phyloP scores from a whole-genome alignment of 805 yeast species.

The Maudiozyma serrabonitensis region DNA sequence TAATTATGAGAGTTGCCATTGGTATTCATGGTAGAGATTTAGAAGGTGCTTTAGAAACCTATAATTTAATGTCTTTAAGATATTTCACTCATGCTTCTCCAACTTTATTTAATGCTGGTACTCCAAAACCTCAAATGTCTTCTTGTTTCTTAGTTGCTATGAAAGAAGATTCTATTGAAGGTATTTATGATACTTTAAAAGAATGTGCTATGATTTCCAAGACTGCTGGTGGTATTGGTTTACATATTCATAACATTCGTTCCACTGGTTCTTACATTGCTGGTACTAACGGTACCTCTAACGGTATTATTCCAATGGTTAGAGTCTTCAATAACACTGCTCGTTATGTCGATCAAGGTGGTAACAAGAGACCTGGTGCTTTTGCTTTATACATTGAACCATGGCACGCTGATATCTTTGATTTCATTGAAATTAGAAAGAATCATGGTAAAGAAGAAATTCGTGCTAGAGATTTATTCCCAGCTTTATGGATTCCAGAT shows the following conservation, averaged over 20 bases:
- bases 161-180: conserved; percentile 93
- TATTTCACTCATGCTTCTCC: conserved; percentile 94
- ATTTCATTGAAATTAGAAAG: conserved; percentile 75
- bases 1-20: conserved; percentile 83
- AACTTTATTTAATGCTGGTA: conserved; percentile 88
- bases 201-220: conserved; percentile 85
- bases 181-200: conserved; percentile 83
- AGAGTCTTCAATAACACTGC: conserved; percentile 94
- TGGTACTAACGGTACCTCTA: conserved; percentile 87
- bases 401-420: conserved; percentile 92
- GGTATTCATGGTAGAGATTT: conserved; percentile 77
- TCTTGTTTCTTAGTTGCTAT: conserved; percentile 88
- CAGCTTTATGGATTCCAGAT: conserved; percentile 93
- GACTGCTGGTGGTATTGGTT: conserved; percentile 92
- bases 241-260: conserved; percentile 81
- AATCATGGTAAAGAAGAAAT: conserved; percentile 92
- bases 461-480: conserved; percentile 87
- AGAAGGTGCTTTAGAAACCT: conserved; percentile 65
- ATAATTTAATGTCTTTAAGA: conserved; percentile 75
- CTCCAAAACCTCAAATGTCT: conserved; percentile 74
- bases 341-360: conserved; percentile 96
- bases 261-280: conserved; percentile 80
- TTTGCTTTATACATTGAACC: conserved; percentile 91
- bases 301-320: conserved; percentile 92
- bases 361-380: conserved; percentile 96